Evolutionary conservation across 2,329 filamentous ascomycete species (phyloP), one percentile per base, ranked within the genome.

Genomic region (Stemphylium beticola): DNA sequence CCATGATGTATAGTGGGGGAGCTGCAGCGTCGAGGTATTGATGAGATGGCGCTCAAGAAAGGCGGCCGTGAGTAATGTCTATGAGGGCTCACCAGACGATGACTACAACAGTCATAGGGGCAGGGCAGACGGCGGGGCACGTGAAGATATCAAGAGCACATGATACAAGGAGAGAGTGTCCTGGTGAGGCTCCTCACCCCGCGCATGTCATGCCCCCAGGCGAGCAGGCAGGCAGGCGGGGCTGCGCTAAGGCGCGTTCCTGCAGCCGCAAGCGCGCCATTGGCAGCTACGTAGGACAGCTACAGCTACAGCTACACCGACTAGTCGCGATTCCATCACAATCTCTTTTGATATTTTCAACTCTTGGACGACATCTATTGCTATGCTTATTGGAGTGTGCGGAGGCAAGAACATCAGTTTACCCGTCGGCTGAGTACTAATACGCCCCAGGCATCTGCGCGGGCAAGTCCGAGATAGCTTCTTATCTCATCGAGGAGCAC

Each of bases 401-500:
- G 72, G 72, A 73, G 72, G 72, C 61, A 69, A 68, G 64, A 57
- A 47, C 17, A 20, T 15, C 38, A 32, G 10, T 42, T 39, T 11
- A 41, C 12, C 20, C 22, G 9, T 20, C 31, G 17, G 17, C 22
- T 50, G n/a, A 37, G 36, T 15, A 29, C 64, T 71, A 41, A 72
- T 56, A 7, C 10, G 12, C 39, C 8, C 39, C 48, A 95, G 93
- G 91, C 69, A 93, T 97, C 68, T 98, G 93, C 79, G 88, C 93
- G 43, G 95, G 95, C 69, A 98, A 97, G 79, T 88, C 87, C 72
- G 91, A 92, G 9, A 91, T 98, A 61, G 92, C 92, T 53, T 85
- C 91, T 49, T 97, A 96, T 74, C 85, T 99, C 8, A 85, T 93
- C 61, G 85, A 92, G 60, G 85, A 93, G 61, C 90, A 97, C 76